Percentiles rank a stretch among this genome's conserved stretches.
Conservation (phyloP, 176 grass and related monocot genomes). For the Juncus inflexus region DNA sequence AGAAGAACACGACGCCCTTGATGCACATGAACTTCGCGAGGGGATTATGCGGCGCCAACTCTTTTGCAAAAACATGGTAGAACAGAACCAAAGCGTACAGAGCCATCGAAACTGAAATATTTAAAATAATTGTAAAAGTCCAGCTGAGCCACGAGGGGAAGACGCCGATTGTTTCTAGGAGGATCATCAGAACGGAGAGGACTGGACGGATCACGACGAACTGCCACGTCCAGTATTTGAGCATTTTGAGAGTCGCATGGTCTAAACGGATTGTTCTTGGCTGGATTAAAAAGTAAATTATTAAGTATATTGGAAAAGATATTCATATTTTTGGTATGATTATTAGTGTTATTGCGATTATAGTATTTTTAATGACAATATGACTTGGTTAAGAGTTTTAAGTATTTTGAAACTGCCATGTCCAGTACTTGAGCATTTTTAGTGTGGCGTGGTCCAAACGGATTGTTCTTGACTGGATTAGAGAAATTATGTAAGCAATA, state of each 20-base stretch:
- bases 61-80: constrained; percentile 96
- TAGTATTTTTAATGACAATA: too few relatives aligned
- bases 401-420: too few relatives aligned
- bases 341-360: too few relatives aligned
- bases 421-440: too few relatives aligned
- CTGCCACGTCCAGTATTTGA: constrained; percentile 99
- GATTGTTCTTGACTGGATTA: constrained; percentile 38
- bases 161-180: constrained; percentile 77
- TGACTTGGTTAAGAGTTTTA: too few relatives aligned
- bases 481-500: not conserved
- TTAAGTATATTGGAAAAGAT: not conserved
- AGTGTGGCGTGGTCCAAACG: too few relatives aligned
- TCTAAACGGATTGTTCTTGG: constrained; percentile 68
- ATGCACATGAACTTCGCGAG: constrained; percentile 93
- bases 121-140: constrained; percentile 85
- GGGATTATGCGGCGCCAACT: constrained; percentile 91
- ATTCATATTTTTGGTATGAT: too few relatives aligned
- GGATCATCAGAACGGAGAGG: constrained; percentile 75
- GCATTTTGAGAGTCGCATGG: constrained; percentile 76
- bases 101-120: constrained; percentile 93
- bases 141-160: constrained; percentile 83
- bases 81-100: constrained; percentile 86
- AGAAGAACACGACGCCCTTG: constrained; percentile 98
- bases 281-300: constrained; percentile 31
- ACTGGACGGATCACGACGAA: constrained; percentile 91